Conservation (phyloP, 2,329 filamentous ascomycete species). For the Ophiostoma sp. region DNA sequence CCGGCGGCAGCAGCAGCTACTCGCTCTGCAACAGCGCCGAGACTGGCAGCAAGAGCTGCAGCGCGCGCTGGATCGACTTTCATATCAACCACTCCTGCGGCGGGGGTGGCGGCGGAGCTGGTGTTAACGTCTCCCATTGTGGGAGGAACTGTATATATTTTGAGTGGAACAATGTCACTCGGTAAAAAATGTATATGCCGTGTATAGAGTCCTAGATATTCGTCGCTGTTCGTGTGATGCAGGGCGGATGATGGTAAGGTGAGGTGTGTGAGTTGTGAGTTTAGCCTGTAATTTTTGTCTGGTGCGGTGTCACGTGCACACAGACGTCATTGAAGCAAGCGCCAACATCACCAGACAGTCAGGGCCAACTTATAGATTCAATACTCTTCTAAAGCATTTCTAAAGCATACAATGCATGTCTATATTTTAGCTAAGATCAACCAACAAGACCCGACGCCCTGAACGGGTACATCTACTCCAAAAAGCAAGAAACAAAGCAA, state of each 20-base stretch:
- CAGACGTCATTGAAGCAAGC: slow-evolving; percentile 4
- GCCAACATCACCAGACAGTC: not conserved
- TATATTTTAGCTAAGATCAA: not conserved
- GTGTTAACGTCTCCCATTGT: slow-evolving; percentile 18
- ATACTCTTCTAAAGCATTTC: not conserved
- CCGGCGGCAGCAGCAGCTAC: slow-evolving; percentile 39
- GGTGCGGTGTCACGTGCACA: slow-evolving; percentile 5
- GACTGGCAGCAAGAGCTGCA: slow-evolving; percentile 55
- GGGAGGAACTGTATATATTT: not conserved
- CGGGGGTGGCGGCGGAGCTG: not conserved
- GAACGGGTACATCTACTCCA: not conserved
- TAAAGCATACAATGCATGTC: not conserved
- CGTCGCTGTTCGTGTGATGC: not conserved
- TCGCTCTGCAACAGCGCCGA: slow-evolving; percentile 54
- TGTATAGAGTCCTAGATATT: too few relatives aligned
- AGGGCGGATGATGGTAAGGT: not conserved
- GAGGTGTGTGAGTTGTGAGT: not conserved
- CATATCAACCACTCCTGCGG: slow-evolving; percentile 41
- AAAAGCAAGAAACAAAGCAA: slow-evolving; percentile 3
- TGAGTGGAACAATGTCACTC: too few relatives aligned
- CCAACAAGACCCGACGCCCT: not conserved
- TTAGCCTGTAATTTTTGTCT: not conserved
- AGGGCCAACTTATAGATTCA: too few relatives aligned
- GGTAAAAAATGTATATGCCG: too few relatives aligned
- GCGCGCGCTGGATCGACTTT: slow-evolving; percentile 58